Percentiles rank a stretch among this genome's conserved stretches.
Evolutionary conservation across 163 green algal genomes (phyloP).

Genomic region (Coccomyxa subellipsoidea): DNA sequence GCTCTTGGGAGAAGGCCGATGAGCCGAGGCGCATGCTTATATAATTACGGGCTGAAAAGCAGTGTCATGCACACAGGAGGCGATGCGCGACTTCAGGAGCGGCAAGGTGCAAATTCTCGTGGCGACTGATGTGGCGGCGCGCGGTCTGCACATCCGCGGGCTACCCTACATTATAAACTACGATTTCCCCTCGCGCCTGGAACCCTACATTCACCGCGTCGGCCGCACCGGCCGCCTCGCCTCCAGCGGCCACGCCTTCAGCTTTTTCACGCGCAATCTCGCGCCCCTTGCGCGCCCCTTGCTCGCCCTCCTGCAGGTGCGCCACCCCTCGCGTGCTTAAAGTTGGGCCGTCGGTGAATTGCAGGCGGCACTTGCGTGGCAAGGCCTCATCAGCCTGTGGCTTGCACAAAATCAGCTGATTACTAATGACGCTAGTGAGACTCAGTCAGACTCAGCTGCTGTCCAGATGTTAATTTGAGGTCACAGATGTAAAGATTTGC

Average conservation of each 20-base stretch:
- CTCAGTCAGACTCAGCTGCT: too few relatives aligned
- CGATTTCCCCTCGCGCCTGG: conserved; percentile 82
- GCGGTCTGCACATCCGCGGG: conserved; percentile 71
- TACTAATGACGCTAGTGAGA: too few relatives aligned
- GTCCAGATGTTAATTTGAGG: too few relatives aligned
- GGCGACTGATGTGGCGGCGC: conserved; percentile 85
- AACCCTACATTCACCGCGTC: conserved; percentile 80
- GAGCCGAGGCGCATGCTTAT: too few relatives aligned
- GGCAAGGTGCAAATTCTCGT: conserved; percentile 76
- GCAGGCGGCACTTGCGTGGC: background rate
- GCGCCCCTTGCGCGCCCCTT: conserved; percentile 65
- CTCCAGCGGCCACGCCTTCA: conserved; percentile 76
- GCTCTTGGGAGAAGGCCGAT: too few relatives aligned
- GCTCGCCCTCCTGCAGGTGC: conserved; percentile 59
- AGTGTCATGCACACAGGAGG: conserved; percentile 27
- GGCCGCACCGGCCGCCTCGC: conserved; percentile 77
- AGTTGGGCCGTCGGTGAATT: background rate
- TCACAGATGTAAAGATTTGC: too few relatives aligned
- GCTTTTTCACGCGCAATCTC: conserved; percentile 85
- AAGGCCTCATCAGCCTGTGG: background rate
- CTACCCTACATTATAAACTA: conserved; percentile 92
- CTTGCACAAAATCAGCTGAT: too few relatives aligned
- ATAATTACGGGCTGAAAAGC: too few relatives aligned
- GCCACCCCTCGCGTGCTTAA: background rate
- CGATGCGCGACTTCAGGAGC: conserved; percentile 64